Evolutionary conservation across 331 rosid genomes (phyloP).

Genomic region (Prunus yedoensis): DNA sequence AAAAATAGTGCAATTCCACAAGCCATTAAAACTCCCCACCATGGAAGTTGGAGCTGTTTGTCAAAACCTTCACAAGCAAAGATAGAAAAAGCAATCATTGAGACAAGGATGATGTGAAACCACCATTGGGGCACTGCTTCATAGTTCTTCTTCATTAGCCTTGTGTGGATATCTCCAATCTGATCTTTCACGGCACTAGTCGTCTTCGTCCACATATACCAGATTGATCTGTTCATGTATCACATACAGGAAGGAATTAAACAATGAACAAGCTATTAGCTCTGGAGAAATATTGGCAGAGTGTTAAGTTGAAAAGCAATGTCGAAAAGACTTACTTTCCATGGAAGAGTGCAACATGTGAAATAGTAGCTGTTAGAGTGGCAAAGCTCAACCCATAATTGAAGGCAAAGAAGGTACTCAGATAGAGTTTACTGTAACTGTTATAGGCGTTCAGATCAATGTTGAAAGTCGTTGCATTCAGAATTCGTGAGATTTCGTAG

Average conservation of each 20-base stretch:
- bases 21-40: slow-evolving; percentile 49
- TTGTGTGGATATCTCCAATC: slow-evolving; percentile 41
- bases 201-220: slow-evolving; percentile 41
- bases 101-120: slow-evolving; percentile 32
- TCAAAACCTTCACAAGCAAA: slow-evolving; percentile 47
- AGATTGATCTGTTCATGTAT: slow-evolving; percentile 38
- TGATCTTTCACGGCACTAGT: slow-evolving; percentile 17
- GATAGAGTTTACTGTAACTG: slow-evolving; percentile 66
- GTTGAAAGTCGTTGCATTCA: slow-evolving; percentile 42
- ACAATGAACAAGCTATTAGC: slow-evolving; percentile 8
- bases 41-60: slow-evolving; percentile 49
- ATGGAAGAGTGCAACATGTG: slow-evolving; percentile 81
- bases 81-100: slow-evolving; percentile 32
- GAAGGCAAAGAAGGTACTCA: slow-evolving; percentile 58
- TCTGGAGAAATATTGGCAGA: not conserved
- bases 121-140: slow-evolving; percentile 53
- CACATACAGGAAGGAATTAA: too few species aligned
- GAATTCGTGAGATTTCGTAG: slow-evolving; percentile 51
- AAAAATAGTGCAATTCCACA: slow-evolving; percentile 39
- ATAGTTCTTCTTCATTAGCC: slow-evolving; percentile 46
- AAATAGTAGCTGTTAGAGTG: slow-evolving; percentile 54
- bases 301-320: not conserved
- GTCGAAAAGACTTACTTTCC: slow-evolving; percentile 59
- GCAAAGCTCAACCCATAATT: slow-evolving; percentile 82
- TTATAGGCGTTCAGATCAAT: slow-evolving; percentile 43